Evolutionary conservation across 805 yeast genomes (phyloP), one percentile per base, ranked within the genome.

Genomic region (Wickerhamiella parazyma): DNA sequence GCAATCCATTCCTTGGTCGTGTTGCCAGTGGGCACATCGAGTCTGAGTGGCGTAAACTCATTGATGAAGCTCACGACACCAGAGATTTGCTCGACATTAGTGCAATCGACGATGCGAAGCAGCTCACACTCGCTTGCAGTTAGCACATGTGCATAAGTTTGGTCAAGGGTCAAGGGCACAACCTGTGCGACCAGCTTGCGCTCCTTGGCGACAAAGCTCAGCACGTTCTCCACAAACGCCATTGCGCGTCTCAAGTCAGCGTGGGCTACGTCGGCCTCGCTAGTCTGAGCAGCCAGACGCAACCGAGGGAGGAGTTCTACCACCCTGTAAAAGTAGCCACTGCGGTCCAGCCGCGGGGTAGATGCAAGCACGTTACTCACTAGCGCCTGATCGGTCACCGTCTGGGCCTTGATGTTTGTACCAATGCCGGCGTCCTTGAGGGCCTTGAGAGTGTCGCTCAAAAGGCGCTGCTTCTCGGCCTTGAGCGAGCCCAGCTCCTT

Each of bases 261-360:
- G 11, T 70, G 71, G 3, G 95, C 91, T 19, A 83, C 75, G 52
- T 85, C 96, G 6, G 75, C 80, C 7, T 77, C 71, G 11, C 77
- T 73, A 11, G 67, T 66, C 1, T 75, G 60, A 9, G 78, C 76
- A 2, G 82, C 64, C 16, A 78, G 71, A 54, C 94, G 71, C 45
- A 89, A 63, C 37, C 89, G 68, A 3, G 96, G 96, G 36, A 89
- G 60, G 21, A 87, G 56, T 52, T 91, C 97, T 29, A 91, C 61
- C 7, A 84, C 59, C 47, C 83, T 69, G 64, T 72, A 81, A 61
- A 75, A 86, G 51, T 72, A 71, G 0, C 57, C 50, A 7, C 44
- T 22, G 16, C 17, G 1, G 7, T 16, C 12, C 44, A 80, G 70
- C 2, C 78, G 62, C 6, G 61, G 63, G 6, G 78, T 61, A 25